Evolutionary conservation across 176 grass and related monocot species (phyloP), one percentile per base, ranked within the genome.

Genomic region (Metroxylon sagu): DNA sequence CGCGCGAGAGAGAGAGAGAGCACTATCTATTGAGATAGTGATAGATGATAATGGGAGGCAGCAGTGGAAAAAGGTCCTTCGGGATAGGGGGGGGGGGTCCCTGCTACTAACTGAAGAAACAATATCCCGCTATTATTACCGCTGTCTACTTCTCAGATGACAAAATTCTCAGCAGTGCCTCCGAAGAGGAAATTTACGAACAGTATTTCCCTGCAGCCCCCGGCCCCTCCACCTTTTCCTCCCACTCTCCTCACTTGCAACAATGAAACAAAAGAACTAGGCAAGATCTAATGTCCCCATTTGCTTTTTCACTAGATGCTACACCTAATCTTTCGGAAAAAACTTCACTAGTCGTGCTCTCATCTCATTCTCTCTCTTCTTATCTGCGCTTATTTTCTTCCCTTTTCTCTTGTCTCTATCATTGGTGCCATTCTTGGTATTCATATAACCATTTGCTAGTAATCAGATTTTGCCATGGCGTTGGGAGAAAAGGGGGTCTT

Each of bases 71-170:
- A 56, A 25, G 53, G 53, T 12, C 35, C 35, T 43, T 10, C 8
- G 35, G 35, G 35, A 43, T 6, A 39, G 35, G 35, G 35, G 10
- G 35, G 35, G 35, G 35, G 35, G 35, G 8, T 7, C 7, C 1
- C 18, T 25, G 53, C 53, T 56, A 56, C 53, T 17, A 56, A 56
- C 12, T 56, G 18, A 56, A 56, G 53, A 56, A 56, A 56, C 53
- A 56, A 56, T 56, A 25, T 56, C n/a, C 18, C 23, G 19, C 18
- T 56, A 56, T 25, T 14, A 56, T 56, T 56, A 21, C 23, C 10
- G 19, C 6, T 56, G 53, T 56, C 53, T 56, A 56, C 53, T 23
- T 56, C 19, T 18, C 16, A 56, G 53, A 56, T 56, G 53, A 56
- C 53, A 56, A 56, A 56, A 56, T 56, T 56, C 12, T 19, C 53